phyloP scores from a whole-genome alignment of 1,284 basidiomycete species.

The Uromyces viciae-fabae region DNA sequence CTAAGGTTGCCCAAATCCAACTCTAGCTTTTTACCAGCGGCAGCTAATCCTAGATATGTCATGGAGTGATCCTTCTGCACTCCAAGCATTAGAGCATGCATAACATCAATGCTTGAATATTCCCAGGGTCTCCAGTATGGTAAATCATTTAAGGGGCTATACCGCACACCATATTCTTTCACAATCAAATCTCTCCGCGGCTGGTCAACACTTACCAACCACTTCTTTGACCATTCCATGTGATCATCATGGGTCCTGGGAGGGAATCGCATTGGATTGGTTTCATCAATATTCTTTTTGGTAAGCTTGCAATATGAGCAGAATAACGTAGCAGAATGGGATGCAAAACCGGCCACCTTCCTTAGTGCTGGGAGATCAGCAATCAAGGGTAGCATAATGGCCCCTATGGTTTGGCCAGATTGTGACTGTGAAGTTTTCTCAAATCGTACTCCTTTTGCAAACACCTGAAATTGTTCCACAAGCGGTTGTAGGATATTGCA shows the following conservation, averaged over 20 bases:
- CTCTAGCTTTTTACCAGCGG: conserved; percentile 10
- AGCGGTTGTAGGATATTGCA: conserved; percentile 7
- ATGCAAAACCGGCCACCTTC: conserved; percentile 26
- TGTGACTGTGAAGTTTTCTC: background rate
- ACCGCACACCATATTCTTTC: conserved; percentile 15
- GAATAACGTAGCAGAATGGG: background rate
- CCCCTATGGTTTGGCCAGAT: background rate
- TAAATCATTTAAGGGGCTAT: conserved; percentile 9
- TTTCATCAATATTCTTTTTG: background rate
- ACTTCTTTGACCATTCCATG: background rate
- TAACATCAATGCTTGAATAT: conserved; percentile 11
- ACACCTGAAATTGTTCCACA: background rate
- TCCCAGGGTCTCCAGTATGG: conserved; percentile 25
- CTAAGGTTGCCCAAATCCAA: too few relatives aligned
- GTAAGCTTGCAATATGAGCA: conserved; percentile 3
- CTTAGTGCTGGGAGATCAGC: conserved; percentile 21
- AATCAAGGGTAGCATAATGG: conserved; percentile 16
- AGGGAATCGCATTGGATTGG: background rate
- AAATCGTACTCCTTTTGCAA: conserved; percentile 13
- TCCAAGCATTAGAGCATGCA: conserved; percentile 29
- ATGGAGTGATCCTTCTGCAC: conserved; percentile 17
- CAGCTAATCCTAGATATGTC: background rate
- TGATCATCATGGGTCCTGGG: conserved; percentile 1
- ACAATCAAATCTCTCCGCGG: background rate
- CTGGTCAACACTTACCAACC: background rate